Percentiles rank a stretch among this genome's conserved stretches.
phyloP scores from a whole-genome alignment of 2,329 filamentous ascomycete genomes.

The Knoxdaviesia capensis region DNA sequence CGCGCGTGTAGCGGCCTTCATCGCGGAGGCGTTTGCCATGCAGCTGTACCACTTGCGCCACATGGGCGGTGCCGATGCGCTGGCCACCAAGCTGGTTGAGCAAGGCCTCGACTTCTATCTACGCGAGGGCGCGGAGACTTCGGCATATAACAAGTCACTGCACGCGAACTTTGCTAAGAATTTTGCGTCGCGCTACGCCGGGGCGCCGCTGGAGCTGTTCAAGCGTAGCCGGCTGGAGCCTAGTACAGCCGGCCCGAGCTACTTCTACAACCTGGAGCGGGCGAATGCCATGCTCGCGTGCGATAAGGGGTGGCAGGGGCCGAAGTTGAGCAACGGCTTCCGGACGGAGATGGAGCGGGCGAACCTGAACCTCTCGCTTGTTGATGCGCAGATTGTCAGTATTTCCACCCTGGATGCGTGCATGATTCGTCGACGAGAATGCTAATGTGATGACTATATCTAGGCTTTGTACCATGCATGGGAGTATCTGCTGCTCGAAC shows the following conservation, averaged over 20 bases:
- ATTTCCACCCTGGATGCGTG: background rate
- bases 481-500: conserved; percentile 71
- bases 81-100: conserved; percentile 51
- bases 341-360: conserved; percentile 65
- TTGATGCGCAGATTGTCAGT: conserved; percentile 75
- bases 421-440: background rate
- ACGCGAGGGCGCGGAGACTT: conserved; percentile 57
- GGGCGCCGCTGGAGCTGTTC: conserved; percentile 56
- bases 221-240: conserved; percentile 52
- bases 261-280: conserved; percentile 66
- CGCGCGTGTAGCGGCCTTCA: conserved; percentile 55
- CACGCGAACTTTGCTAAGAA: conserved; percentile 75
- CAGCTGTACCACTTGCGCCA: conserved; percentile 75
- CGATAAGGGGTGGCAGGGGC: conserved; percentile 59
- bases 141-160: conserved; percentile 69
- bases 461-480: conserved; percentile 70
- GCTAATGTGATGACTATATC: conserved; percentile 9
- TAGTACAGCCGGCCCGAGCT: conserved; percentile 49
- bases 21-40: conserved; percentile 79
- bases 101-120: conserved; percentile 57
- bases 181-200: conserved; percentile 57
- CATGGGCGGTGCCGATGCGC: conserved; percentile 40
- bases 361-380: conserved; percentile 76
- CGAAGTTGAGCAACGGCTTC: conserved; percentile 48
- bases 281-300: conserved; percentile 58